These are phyloP conservation scores for Nepenthes mirabilis DNA, from an alignment of 148 eudicot genomes.

Conservation along the genomic window DNA sequence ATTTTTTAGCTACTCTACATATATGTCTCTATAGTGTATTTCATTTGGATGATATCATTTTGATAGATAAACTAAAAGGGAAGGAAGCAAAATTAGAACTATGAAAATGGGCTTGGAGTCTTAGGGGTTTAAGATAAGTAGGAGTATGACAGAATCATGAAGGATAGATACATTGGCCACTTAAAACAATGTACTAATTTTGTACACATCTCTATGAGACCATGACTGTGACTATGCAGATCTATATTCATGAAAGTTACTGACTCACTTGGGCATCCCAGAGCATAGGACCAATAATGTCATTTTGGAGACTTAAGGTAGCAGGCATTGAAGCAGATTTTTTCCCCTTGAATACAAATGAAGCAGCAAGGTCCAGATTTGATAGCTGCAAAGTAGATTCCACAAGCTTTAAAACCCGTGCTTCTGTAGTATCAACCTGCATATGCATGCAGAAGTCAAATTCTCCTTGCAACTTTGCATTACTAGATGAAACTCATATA, in stretches of 20 bases:
- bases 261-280: slow-evolving; percentile 65
- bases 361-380: slow-evolving; percentile 68
- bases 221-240: neutral
- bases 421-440: slow-evolving; percentile 63
- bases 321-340: slow-evolving; percentile 56
- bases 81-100: too few relatives aligned
- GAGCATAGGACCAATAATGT: slow-evolving; percentile 66
- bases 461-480: neutral
- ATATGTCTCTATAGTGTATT: too few relatives aligned
- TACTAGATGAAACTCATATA: neutral
- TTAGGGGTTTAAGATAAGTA: too few relatives aligned
- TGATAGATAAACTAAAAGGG: too few relatives aligned
- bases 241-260: neutral
- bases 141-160: too few relatives aligned
- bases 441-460: slow-evolving; percentile 5
- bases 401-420: slow-evolving; percentile 54
- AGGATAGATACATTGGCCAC: too few relatives aligned
- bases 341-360: slow-evolving; percentile 51
- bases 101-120: too few relatives aligned
- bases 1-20: too few relatives aligned
- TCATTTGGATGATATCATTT: too few relatives aligned
- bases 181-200: too few relatives aligned
- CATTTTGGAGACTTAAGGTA: slow-evolving; percentile 49
- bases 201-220: neutral
- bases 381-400: slow-evolving; percentile 73